Conservation (phyloP, 768 basidiomycete genomes). For the Boletus barrowsii region DNA sequence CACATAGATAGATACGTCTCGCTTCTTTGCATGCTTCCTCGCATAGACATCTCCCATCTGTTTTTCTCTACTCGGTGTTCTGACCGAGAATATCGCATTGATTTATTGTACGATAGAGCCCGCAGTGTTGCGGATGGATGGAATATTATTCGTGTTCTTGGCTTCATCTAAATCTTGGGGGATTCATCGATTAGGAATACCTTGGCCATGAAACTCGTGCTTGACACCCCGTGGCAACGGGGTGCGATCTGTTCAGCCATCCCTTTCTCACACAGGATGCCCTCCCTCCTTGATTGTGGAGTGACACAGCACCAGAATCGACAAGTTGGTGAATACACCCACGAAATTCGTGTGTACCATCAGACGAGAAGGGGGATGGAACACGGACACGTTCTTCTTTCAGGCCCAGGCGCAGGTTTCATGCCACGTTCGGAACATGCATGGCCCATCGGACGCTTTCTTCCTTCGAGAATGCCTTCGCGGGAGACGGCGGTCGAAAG, state of each 20-base stretch:
- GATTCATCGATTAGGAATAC: background rate
- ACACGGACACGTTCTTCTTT: background rate
- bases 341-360: constrained; percentile 9
- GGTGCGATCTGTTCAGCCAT: background rate
- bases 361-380: constrained; percentile 6
- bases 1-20: constrained; percentile 33
- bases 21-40: constrained; percentile 23
- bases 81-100: constrained; percentile 32
- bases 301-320: background rate
- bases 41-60: constrained; percentile 28
- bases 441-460: background rate
- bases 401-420: background rate
- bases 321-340: background rate
- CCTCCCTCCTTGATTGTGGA: background rate
- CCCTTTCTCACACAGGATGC: constrained; percentile 1
- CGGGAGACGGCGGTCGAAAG: constrained; percentile 9
- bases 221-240: constrained; percentile 18
- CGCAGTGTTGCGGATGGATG: constrained; percentile 26
- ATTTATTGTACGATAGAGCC: constrained; percentile 36
- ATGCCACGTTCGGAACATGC: background rate
- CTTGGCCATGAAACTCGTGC: constrained; percentile 8
- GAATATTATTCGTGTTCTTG: constrained; percentile 32
- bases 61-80: constrained; percentile 7
- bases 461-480: constrained; percentile 10
- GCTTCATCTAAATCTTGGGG: constrained; percentile 2